Conservation (phyloP, 495 filamentous ascomycete species). For the Aspergillus olivimuriae region DNA sequence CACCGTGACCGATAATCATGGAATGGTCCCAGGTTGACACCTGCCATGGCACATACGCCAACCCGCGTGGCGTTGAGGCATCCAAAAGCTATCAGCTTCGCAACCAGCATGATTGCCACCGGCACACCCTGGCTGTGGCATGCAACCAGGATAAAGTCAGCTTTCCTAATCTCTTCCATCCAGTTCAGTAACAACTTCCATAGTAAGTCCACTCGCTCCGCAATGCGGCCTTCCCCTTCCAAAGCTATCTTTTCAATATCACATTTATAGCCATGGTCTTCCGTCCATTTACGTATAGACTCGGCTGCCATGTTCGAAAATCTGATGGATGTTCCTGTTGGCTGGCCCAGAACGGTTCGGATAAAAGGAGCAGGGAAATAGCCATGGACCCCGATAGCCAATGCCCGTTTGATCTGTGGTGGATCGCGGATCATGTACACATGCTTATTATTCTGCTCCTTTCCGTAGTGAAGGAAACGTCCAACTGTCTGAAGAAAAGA, state of each 20-base stretch:
- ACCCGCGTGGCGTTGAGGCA: conserved; percentile 65
- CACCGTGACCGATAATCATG: conserved; percentile 76
- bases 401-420: conserved; percentile 68
- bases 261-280: conserved; percentile 55
- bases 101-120: conserved; percentile 87
- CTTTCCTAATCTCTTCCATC: conserved; percentile 81
- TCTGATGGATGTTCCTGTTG: conserved; percentile 87
- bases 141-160: conserved; percentile 83
- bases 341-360: conserved; percentile 83
- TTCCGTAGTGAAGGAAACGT: conserved; percentile 55
- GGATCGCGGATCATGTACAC: conserved; percentile 64
- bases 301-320: conserved; percentile 86
- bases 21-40: conserved; percentile 90
- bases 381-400: conserved; percentile 92
- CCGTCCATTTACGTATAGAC: conserved; percentile 75
- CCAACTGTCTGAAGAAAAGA: conserved; percentile 68
- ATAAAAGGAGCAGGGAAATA: conserved; percentile 84
- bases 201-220: conserved; percentile 79
- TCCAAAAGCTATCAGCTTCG: conserved; percentile 76
- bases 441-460: conserved; percentile 58
- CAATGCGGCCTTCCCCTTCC: conserved; percentile 96
- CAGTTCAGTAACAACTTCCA: conserved; percentile 95
- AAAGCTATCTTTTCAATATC: conserved; percentile 86
- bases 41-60: conserved; percentile 88
- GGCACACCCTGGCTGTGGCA: conserved; percentile 96